Base-by-base conservation (phyloP, 78 protist genomes). In the Anaeramoeba ignava region DNA sequence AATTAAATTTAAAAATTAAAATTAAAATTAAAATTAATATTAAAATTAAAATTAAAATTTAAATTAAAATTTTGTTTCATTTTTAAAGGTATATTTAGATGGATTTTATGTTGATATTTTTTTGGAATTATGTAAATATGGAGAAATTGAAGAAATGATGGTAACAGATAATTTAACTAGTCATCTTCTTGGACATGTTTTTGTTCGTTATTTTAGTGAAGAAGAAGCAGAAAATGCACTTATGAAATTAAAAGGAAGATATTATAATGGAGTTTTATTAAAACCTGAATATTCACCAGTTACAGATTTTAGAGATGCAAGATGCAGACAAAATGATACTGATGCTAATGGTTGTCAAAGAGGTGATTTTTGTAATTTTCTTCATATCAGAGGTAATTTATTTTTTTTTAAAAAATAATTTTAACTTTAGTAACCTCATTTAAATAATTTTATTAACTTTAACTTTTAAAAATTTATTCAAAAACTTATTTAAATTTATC, bases 161-260 rank as follows among this genome's bases (percentile, higher is more conserved):
- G 84, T 82, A 86, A 39, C 84, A 12, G 87, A 82, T n/a, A n/a
- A n/a, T n/a, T n/a, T n/a, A n/a, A n/a, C n/a, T n/a, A n/a, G n/a
- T n/a, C 99, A 96, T 87, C 86, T 96, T 79, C 33, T 92, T 39
- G 99, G 99, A 67, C 95, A 96, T 86, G 95, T 96, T 36, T 98
- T 95, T 88, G 94, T 94, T 79, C n/a, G 31, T 67, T 82, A 36
- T 82, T 12, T n/a, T 3, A 83, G 79, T 38, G 99, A 98, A 40
- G 97, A 94, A 0, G 92, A 73, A 3, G 99, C 98, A 1, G 91
- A 83, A 42, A 88, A 81, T 42, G 95, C 96, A 2, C 86, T 90
- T 41, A 73, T 86, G 33, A 92, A 80, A 12, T 82, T 97, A 41
- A 84, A 81, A 36, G 94, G 96, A 37, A 87, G 98, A 68, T 93